Conservation (phyloP, 2,329 filamentous ascomycete genomes). For the Stagonosporopsis cucurbitacearum region DNA sequence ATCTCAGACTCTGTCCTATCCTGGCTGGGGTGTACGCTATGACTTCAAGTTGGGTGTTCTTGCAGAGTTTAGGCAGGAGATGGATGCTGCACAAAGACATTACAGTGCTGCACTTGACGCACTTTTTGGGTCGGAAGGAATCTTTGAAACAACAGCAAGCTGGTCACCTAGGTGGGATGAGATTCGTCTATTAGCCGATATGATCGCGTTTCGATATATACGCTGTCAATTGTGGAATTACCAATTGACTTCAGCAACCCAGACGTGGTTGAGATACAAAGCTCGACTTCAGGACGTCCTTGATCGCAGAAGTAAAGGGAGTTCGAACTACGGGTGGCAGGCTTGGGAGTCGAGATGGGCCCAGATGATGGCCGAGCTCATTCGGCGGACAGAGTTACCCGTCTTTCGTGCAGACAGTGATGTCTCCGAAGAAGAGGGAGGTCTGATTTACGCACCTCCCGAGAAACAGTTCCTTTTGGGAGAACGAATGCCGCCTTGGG, state of each 20-base stretch:
- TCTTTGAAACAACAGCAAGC: conserved; percentile 85
- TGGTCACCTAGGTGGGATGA: conserved; percentile 94
- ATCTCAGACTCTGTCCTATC: conserved; percentile 81
- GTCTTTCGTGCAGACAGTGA: conserved; percentile 39
- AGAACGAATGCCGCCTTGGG: conserved; percentile 63
- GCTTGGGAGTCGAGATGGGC: conserved; percentile 87
- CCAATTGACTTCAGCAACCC: conserved; percentile 78
- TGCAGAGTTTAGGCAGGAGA: conserved; percentile 91
- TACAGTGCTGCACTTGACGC: conserved; percentile 88
- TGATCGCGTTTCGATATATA: conserved; percentile 79
- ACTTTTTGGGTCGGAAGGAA: conserved; percentile 76
- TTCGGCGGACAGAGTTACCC: conserved; percentile 60
- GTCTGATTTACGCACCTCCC: conserved; percentile 54
- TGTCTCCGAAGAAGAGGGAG: conserved; percentile 38
- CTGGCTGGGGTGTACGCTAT: conserved; percentile 92
- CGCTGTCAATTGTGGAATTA: conserved; percentile 82
- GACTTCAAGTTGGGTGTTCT: conserved; percentile 93
- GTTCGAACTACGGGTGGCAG: conserved; percentile 88
- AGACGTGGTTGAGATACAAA: conserved; percentile 80
- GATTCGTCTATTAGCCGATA: conserved; percentile 84
- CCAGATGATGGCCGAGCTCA: conserved; percentile 65
- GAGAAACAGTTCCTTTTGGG: conserved; percentile 59
- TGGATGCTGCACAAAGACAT: conserved; percentile 83
- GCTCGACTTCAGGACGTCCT: conserved; percentile 77
- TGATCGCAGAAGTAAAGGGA: conserved; percentile 82